Conservation (phyloP, 176 grass and related monocot genomes). For the Rhynchospora breviuscula region DNA sequence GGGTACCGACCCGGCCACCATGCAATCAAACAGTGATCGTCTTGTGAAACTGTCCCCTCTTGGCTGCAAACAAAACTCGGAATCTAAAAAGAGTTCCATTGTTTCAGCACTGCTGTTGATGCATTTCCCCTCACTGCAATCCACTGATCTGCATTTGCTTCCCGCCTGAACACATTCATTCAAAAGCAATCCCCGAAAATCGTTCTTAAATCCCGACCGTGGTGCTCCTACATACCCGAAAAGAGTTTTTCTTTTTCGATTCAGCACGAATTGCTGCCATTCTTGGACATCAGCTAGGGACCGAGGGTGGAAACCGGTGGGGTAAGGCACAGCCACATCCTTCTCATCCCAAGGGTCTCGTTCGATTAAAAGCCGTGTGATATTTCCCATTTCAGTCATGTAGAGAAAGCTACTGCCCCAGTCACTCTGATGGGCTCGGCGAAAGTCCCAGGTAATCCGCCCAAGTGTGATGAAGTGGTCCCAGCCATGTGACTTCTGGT, state of each 20-base stretch:
- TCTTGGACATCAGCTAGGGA: constrained; percentile 39
- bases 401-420: constrained; percentile 73
- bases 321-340: constrained; percentile 78
- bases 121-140: constrained; percentile 52
- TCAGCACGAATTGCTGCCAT: constrained; percentile 64
- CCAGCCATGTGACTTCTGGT: constrained; percentile 51
- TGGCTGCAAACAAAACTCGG: constrained; percentile 84
- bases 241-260: constrained; percentile 31
- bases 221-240: constrained; percentile 71
- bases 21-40: constrained; percentile 91
- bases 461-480: constrained; percentile 81
- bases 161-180: constrained; percentile 62
- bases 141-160: constrained; percentile 39
- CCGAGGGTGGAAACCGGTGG: constrained; percentile 72
- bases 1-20: constrained; percentile 77
- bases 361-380: constrained; percentile 79
- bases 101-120: constrained; percentile 37
- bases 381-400: constrained; percentile 54
- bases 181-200: constrained; percentile 59
- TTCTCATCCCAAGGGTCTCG: constrained; percentile 34
- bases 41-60: constrained; percentile 89
- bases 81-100: constrained; percentile 67
- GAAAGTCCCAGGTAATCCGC: constrained; percentile 95
- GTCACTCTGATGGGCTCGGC: constrained; percentile 35
- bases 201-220: constrained; percentile 48